These are phyloP conservation scores for Pneumocystis jirovecii DNA, from an alignment of 1,139 yeast genomes.

Conservation along the genomic window DNA sequence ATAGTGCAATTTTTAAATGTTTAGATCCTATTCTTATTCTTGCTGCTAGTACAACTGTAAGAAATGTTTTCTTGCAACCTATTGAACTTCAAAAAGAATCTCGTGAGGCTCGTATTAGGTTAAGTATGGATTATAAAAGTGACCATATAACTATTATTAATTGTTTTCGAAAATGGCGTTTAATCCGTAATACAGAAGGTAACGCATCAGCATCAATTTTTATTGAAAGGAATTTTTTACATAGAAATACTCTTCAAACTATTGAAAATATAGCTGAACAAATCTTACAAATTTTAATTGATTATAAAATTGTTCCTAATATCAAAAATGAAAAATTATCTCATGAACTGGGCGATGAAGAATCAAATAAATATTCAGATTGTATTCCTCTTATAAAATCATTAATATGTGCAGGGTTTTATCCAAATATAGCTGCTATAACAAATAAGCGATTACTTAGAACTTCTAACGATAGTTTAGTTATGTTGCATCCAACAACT, in stretches of 20 bases:
- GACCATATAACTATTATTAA: slow-evolving; percentile 10
- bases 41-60: slow-evolving; percentile 13
- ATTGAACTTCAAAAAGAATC: slow-evolving; percentile 9
- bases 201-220: background rate
- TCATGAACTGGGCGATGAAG: slow-evolving; percentile 10
- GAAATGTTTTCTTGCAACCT: slow-evolving; percentile 13
- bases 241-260: slow-evolving; percentile 9
- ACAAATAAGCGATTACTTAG: slow-evolving; percentile 8
- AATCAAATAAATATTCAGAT: slow-evolving; percentile 12
- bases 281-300: slow-evolving; percentile 8
- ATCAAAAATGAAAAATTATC: background rate
- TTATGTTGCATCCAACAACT: slow-evolving; percentile 19
- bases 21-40: slow-evolving; percentile 16
- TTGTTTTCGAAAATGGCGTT: slow-evolving; percentile 6
- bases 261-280: slow-evolving; percentile 13
- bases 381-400: slow-evolving; percentile 13
- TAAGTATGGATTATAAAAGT: slow-evolving; percentile 9
- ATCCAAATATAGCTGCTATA: slow-evolving; percentile 16
- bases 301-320: slow-evolving; percentile 7
- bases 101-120: slow-evolving; percentile 2
- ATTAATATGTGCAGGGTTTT: slow-evolving; percentile 13
- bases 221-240: slow-evolving; percentile 9
- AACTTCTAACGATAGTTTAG: slow-evolving; percentile 12
- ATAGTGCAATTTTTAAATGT: slow-evolving; percentile 15
- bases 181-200: background rate